Evolutionary conservation across 2,329 filamentous ascomycete genomes (phyloP).

Genomic region (Aspergillus felis): DNA sequence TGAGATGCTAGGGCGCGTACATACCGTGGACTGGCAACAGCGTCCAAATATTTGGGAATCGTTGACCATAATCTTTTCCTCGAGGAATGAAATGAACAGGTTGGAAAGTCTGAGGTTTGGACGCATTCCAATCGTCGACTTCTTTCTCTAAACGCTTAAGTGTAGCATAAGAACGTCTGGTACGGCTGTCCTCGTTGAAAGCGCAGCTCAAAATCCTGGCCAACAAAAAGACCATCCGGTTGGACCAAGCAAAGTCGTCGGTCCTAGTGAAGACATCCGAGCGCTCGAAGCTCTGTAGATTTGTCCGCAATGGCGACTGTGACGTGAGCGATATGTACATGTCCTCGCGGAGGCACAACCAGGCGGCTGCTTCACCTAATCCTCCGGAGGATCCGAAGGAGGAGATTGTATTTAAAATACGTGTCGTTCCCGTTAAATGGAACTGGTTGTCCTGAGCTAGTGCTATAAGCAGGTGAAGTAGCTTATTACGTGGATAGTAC

Average conservation of each 20-base stretch:
- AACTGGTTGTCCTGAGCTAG: conserved; percentile 30
- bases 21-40: conserved; percentile 29
- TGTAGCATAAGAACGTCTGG: background rate
- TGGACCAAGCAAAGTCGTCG: conserved; percentile 37
- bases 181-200: conserved; percentile 9
- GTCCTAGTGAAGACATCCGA: conserved; percentile 30
- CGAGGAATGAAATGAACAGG: conserved; percentile 23
- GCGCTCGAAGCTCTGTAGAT: conserved; percentile 31
- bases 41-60: conserved; percentile 30
- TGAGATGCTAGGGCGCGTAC: background rate
- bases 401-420: conserved; percentile 35
- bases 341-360: conserved; percentile 38
- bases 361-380: conserved; percentile 37
- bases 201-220: conserved; percentile 26
- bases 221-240: conserved; percentile 33
- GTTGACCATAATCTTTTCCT: conserved; percentile 12
- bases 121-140: conserved; percentile 19
- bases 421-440: conserved; percentile 34
- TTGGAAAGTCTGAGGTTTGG: conserved; percentile 22
- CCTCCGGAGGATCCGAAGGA: conserved; percentile 37
- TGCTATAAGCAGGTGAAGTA: conserved; percentile 2
- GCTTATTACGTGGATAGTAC: background rate
- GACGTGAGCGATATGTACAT: conserved; percentile 35
- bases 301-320: conserved; percentile 31
- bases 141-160: conserved; percentile 8